These are phyloP conservation scores for Boletus fagicola DNA, from an alignment of 768 basidiomycete species.

Conservation along the genomic window DNA sequence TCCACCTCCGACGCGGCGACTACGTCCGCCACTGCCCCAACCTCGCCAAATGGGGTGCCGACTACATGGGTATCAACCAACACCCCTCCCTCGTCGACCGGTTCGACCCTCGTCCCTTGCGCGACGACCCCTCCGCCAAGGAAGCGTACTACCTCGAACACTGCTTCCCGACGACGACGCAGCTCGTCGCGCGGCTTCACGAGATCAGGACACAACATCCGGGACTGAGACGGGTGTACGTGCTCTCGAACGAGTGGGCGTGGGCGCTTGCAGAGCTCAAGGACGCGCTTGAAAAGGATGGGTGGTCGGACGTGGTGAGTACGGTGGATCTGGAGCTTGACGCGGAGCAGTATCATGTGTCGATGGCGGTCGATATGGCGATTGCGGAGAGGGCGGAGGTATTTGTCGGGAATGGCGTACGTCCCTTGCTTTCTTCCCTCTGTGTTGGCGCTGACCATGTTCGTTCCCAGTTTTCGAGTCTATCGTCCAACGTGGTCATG, in stretches of 20 bases:
- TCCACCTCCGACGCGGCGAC: conserved; percentile 60
- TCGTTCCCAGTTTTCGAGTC: conserved; percentile 43
- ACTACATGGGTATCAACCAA: conserved; percentile 52
- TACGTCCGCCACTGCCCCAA: conserved; percentile 57
- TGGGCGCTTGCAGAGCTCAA: conserved; percentile 42
- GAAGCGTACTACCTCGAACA: conserved; percentile 17
- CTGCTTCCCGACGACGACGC: conserved; percentile 42
- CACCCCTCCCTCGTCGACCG: conserved; percentile 40
- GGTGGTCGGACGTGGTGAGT: conserved; percentile 49
- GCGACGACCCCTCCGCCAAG: conserved; percentile 1
- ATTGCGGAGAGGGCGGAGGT: conserved; percentile 56
- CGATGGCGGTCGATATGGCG: conserved; percentile 59
- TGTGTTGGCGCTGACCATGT: not conserved
- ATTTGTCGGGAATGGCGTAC: conserved; percentile 60
- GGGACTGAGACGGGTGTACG: conserved; percentile 37
- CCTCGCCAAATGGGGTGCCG: conserved; percentile 42
- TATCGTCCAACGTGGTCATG: conserved; percentile 51
- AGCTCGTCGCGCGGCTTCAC: conserved; percentile 41
- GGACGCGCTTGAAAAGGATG: conserved; percentile 40
- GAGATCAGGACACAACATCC: conserved; percentile 35
- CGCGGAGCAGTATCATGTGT: conserved; percentile 45
- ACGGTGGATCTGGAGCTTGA: conserved; percentile 43
- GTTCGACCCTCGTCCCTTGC: conserved; percentile 34
- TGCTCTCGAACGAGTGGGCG: conserved; percentile 53
- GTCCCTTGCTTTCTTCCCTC: conserved; percentile 16